Evolutionary conservation across 257 asterid genomes (phyloP), one percentile per base, ranked within the genome.

Genomic region (Solanum microdontum): DNA sequence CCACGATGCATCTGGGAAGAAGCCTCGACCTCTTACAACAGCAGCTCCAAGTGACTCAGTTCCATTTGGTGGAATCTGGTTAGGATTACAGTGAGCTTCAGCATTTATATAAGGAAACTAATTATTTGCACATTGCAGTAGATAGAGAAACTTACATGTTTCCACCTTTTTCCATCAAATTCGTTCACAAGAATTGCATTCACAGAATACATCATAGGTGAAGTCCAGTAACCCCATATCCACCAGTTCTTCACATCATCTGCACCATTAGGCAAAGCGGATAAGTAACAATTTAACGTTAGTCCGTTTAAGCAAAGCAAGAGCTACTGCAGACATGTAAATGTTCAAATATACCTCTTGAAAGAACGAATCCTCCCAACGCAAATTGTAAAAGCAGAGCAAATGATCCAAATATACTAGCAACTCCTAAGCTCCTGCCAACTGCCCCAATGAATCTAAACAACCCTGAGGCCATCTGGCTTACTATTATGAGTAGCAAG

Each of bases 211-310:
- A 93, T 93, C 92, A 94, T 34, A 0, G 98, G 98, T 17, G 98
- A 94, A 69, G 92, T 30, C 92, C 93, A 94, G 92, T 92, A 94
- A n/a, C 95, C 96, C 98, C 98, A 94, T 23, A 94, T 17, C 96
- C 98, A 94, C 98, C 98, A 94, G 5, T 86, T 69, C 90, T 92
- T 92, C 23, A 94, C 94, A 87, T 92, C 90, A 34, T 88, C 98
- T 94, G 91, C 84, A 88, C 9, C 86, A 62, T 60, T 26, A 40
- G 84, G 8, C 51, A 36, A 79, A 43, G 66, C 2, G 11, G 39
- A 45, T 17, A 26, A 80, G 58, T 80, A 80, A 48, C 23, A 37
- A 76, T 37, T 39, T 2, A 12, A 37, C 43, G 21, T 19, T 28
- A 19, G 43, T 82, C 30, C 0, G 69, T 82, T 48, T 48, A 48